These are phyloP conservation scores for Rosellinia necatrix DNA, from an alignment of 2,329 filamentous ascomycete genomes.

Conservation along the genomic window DNA sequence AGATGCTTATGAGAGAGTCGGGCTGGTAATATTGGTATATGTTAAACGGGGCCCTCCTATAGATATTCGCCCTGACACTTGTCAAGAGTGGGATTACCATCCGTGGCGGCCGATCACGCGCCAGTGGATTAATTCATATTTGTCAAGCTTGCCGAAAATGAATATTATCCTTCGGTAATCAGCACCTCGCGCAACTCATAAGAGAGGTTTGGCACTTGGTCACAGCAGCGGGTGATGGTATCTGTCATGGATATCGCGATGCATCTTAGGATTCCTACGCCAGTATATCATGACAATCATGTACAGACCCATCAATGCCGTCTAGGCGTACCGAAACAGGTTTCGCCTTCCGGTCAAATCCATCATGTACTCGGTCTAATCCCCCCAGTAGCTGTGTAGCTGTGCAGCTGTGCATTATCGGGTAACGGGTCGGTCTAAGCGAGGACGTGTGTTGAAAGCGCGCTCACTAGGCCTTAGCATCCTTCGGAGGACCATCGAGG, in stretches of 20 bases:
- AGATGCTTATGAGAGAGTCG: constrained; percentile 14
- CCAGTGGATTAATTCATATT: constrained; percentile 10
- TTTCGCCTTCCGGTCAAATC: no score
- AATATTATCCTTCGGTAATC: background rate
- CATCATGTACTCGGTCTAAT: no score
- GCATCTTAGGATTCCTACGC: constrained; percentile 6
- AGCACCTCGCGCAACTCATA: no score
- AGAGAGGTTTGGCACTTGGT: no score
- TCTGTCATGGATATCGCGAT: no score
- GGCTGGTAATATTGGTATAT: constrained; percentile 9
- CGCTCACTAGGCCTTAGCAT: constrained; percentile 46
- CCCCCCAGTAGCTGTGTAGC: no score
- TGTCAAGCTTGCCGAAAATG: background rate
- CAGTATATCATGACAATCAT: constrained; percentile 9
- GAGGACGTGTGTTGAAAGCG: background rate
- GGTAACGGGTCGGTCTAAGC: no score
- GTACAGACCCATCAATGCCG: background rate
- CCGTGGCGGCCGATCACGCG: constrained; percentile 12
- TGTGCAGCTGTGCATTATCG: no score
- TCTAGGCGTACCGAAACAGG: background rate
- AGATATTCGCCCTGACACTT: constrained; percentile 5
- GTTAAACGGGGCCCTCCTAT: constrained; percentile 12
- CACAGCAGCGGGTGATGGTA: no score
- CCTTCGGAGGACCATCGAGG: constrained; percentile 60
- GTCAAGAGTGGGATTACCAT: constrained; percentile 14